Evolutionary conservation across 208 protist species (phyloP).

Genomic region (Porcisia hertigi): DNA sequence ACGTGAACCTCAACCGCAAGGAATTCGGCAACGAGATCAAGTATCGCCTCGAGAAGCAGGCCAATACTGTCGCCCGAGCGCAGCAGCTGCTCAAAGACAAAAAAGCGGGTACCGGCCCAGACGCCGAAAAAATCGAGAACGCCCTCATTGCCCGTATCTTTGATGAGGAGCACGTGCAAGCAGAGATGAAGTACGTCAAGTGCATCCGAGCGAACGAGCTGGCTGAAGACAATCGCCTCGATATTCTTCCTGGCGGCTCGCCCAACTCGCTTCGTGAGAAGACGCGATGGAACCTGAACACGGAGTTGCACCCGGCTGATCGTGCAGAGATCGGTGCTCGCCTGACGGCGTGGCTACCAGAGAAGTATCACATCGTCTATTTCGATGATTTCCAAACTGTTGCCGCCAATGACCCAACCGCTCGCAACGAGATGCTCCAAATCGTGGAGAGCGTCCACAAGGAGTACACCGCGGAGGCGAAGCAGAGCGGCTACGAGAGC

Average conservation of each 20-base stretch:
- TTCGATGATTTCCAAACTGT: conserved; percentile 90
- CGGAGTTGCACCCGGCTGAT: conserved; percentile 81
- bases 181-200: conserved; percentile 92
- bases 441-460: conserved; percentile 80
- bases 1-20: conserved; percentile 79
- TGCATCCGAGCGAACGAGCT: conserved; percentile 88
- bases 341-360: conserved; percentile 86
- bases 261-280: conserved; percentile 89
- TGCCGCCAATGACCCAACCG: conserved; percentile 69
- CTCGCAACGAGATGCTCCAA: conserved; percentile 73
- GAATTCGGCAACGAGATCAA: conserved; percentile 89
- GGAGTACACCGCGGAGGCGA: conserved; percentile 82
- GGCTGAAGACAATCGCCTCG: conserved; percentile 86
- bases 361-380: conserved; percentile 92
- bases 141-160: conserved; percentile 82
- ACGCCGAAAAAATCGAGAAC: conserved; percentile 67
- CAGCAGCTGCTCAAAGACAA: conserved; percentile 80
- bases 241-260: conserved; percentile 84
- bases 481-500: conserved; percentile 57
- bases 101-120: conserved; percentile 30
- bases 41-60: conserved; percentile 85
- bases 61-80: conserved; percentile 84
- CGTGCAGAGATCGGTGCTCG: conserved; percentile 75
- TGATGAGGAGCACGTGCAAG: conserved; percentile 89
- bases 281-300: conserved; percentile 89